Conservation (phyloP, 805 yeast genomes). For the Komagataella phaffii region DNA sequence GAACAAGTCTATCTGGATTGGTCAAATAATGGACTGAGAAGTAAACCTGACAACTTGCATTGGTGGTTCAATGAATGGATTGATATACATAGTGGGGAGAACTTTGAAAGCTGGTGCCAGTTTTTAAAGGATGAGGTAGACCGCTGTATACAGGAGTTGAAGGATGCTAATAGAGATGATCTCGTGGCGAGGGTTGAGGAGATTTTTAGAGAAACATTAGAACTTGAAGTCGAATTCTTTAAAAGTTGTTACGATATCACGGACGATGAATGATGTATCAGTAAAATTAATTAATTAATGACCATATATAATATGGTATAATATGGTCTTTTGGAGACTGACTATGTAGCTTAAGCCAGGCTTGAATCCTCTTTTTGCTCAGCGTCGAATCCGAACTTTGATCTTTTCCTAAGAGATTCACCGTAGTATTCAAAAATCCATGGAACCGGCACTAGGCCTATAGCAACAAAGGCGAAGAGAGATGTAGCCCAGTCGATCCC, state of each 20-base stretch:
- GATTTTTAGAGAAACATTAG: conserved; percentile 20
- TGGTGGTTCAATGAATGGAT: conserved; percentile 41
- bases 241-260: conserved; percentile 25
- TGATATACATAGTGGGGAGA: conserved; percentile 33
- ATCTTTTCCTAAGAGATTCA: conserved; percentile 34
- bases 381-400: conserved; percentile 40
- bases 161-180: background rate
- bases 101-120: conserved; percentile 31
- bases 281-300: background rate
- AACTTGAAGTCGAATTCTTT: conserved; percentile 31
- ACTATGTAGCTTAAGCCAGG: background rate
- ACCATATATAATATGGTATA: background rate
- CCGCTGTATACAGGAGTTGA: conserved; percentile 4
- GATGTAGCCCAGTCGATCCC: conserved; percentile 75
- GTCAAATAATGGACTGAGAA: conserved; percentile 25
- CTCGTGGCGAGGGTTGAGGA: conserved; percentile 16
- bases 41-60: conserved; percentile 16
- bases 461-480: conserved; percentile 47
- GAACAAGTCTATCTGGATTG: conserved; percentile 38
- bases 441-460: conserved; percentile 65
- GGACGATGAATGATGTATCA: background rate
- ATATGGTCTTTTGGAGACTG: background rate
- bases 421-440: conserved; percentile 56
- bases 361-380: background rate
- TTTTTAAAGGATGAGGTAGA: conserved; percentile 31